Evolutionary conservation across 768 basidiomycete species (phyloP).

Genomic region (Cubamyces sp.): DNA sequence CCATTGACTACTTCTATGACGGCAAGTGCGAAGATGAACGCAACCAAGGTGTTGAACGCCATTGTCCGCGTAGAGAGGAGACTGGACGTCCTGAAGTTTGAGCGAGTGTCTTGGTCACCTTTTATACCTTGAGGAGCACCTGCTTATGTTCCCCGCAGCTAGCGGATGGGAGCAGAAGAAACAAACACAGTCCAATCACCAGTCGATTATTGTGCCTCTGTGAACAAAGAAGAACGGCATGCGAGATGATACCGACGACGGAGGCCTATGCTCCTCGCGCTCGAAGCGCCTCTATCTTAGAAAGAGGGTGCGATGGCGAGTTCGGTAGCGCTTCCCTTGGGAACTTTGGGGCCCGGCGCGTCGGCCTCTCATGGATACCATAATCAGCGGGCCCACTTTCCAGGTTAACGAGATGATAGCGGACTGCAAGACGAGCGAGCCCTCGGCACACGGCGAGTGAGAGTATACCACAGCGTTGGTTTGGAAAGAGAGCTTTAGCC

Average conservation of each 20-base stretch:
- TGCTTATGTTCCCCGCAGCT: not conserved
- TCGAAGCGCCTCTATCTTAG: not conserved
- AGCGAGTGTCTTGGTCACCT: not conserved
- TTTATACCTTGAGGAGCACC: not conserved
- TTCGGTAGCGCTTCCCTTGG: not conserved
- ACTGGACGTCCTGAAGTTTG: conserved; percentile 7
- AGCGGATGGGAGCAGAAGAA: conserved; percentile 3
- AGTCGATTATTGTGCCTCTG: conserved; percentile 6
- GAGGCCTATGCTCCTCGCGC: not conserved
- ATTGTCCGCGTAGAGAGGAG: conserved; percentile 19
- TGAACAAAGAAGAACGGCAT: not conserved
- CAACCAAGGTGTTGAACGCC: conserved; percentile 26
- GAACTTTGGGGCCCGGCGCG: conserved; percentile 3
- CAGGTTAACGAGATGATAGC: not conserved
- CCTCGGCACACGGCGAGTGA: not conserved
- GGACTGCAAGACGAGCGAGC: not conserved
- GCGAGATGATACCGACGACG: not conserved
- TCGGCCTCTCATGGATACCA: conserved; percentile 9
- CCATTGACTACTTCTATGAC: conserved; percentile 23
- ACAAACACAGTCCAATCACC: not conserved
- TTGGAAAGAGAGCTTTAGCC: not conserved
- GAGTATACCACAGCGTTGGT: not conserved
- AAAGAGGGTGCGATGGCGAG: not conserved
- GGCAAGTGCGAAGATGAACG: conserved; percentile 21
- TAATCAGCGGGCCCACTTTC: not conserved